phyloP scores from a whole-genome alignment of 1,284 basidiomycete species.

The Heterobasidion parviporum region DNA sequence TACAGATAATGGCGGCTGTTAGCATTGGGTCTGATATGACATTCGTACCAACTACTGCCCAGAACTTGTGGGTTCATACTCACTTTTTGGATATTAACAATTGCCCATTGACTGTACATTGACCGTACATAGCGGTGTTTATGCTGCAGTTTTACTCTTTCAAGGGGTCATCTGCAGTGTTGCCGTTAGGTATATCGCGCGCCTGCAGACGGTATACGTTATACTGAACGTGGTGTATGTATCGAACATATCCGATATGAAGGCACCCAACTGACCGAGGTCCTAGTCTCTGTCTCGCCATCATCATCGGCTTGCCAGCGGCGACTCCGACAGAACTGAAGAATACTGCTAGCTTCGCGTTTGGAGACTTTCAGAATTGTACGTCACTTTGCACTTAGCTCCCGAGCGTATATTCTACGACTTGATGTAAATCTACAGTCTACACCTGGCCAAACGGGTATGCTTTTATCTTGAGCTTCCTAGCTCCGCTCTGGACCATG shows the following conservation, averaged over 20 bases:
- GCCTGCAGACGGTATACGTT: constrained; percentile 70
- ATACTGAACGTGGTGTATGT: constrained; percentile 58
- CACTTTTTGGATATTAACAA: constrained; percentile 14
- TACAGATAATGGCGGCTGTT: constrained; percentile 63
- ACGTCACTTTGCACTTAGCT: constrained; percentile 9
- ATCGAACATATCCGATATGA: constrained; percentile 6
- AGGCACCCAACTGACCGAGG: background rate
- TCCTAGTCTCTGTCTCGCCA: constrained; percentile 56
- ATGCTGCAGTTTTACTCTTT: constrained; percentile 43
- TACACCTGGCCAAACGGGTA: constrained; percentile 65
- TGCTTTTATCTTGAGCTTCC: constrained; percentile 69
- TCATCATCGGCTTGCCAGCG: constrained; percentile 71
- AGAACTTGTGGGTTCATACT: constrained; percentile 40
- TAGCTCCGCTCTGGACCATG: constrained; percentile 76
- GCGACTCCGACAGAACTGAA: constrained; percentile 60
- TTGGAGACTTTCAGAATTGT: constrained; percentile 46
- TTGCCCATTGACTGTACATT: background rate
- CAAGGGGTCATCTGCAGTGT: constrained; percentile 62
- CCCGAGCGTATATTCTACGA: background rate
- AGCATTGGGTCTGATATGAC: constrained; percentile 46
- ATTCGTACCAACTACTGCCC: constrained; percentile 44
- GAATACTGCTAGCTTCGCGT: constrained; percentile 59
- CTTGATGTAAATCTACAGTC: constrained; percentile 26
- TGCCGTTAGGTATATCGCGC: constrained; percentile 56
- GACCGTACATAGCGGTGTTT: constrained; percentile 41